phyloP scores from a whole-genome alignment of 108 stramenopile species.

The Skeletonema grethae region DNA sequence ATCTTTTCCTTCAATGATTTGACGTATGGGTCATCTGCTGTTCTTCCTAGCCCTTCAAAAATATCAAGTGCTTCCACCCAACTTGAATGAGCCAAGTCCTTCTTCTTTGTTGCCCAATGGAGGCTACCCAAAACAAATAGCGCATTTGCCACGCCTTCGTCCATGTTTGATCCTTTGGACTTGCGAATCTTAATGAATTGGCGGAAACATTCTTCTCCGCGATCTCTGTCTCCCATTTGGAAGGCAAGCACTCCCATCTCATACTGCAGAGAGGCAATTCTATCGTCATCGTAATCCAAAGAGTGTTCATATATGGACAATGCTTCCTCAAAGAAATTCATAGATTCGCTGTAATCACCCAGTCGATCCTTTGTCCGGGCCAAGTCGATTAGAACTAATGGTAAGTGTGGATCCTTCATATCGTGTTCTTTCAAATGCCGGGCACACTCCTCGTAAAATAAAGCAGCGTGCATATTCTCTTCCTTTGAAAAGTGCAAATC shows the following conservation, averaged over 20 bases:
- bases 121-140: slow-evolving; percentile 41
- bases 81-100: slow-evolving; percentile 35
- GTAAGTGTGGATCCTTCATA: slow-evolving; percentile 40
- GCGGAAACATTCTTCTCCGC: slow-evolving; percentile 38
- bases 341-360: slow-evolving; percentile 38
- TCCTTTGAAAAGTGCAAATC: slow-evolving; percentile 48
- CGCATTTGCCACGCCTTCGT: slow-evolving; percentile 50
- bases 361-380: slow-evolving; percentile 45
- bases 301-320: slow-evolving; percentile 29
- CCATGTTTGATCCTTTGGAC: slow-evolving; percentile 35
- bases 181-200: slow-evolving; percentile 43
- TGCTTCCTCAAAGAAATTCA: slow-evolving; percentile 45
- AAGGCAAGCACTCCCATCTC: slow-evolving; percentile 49
- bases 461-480: slow-evolving; percentile 44
- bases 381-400: slow-evolving; percentile 43
- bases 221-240: slow-evolving; percentile 41
- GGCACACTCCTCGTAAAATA: slow-evolving; percentile 50
- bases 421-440: slow-evolving; percentile 46
- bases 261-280: slow-evolving; percentile 44
- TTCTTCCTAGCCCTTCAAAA: slow-evolving; percentile 28
- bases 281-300: slow-evolving; percentile 37
- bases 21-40: slow-evolving; percentile 42
- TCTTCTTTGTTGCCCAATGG: slow-evolving; percentile 48
- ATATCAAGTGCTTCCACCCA: slow-evolving; percentile 43
- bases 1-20: slow-evolving; percentile 43